Evolutionary conservation across 2,329 filamentous ascomycete species (phyloP).

Genomic region (Aspergillus cejpii): DNA sequence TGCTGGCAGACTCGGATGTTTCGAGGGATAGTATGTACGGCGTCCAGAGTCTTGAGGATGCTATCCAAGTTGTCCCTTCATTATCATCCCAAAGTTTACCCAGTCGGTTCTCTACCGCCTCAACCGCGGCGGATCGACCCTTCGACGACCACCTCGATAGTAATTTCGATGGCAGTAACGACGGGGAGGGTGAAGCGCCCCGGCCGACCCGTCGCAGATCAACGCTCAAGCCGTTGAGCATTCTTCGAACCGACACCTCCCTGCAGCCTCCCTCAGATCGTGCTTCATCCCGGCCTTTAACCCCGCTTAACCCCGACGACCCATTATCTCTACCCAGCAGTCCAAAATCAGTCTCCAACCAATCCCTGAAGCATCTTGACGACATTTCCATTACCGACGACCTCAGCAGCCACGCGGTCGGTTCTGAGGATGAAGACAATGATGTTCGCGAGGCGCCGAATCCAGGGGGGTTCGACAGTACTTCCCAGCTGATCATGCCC

Average conservation of each 20-base stretch:
- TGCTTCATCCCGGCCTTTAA: constrained; percentile 39
- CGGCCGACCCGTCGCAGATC: constrained; percentile 26
- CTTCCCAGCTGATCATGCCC: constrained; percentile 90
- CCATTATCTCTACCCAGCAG: constrained; percentile 51
- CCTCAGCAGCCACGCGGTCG: constrained; percentile 49
- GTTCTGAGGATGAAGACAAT: constrained; percentile 52
- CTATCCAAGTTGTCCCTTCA: constrained; percentile 38
- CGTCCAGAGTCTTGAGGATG: constrained; percentile 52
- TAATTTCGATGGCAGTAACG: constrained; percentile 15
- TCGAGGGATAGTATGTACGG: constrained; percentile 47
- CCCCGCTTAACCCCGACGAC: constrained; percentile 45
- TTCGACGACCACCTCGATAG: constrained; percentile 15
- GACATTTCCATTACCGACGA: constrained; percentile 52
- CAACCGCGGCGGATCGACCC: neutral
- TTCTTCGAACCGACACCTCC: constrained; percentile 18
- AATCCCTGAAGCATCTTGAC: constrained; percentile 54
- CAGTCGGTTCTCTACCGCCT: constrained; percentile 3
- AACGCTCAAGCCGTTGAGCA: constrained; percentile 19
- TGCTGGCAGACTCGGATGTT: constrained; percentile 24
- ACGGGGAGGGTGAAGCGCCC: constrained; percentile 22
- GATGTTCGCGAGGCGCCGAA: constrained; percentile 23
- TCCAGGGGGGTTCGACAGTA: constrained; percentile 30
- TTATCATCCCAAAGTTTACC: constrained; percentile 8
- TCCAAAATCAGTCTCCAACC: constrained; percentile 54
- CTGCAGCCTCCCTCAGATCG: constrained; percentile 18